Base-by-base conservation (phyloP, 176 grass and related monocot genomes). In the Raddia distichophylla region DNA sequence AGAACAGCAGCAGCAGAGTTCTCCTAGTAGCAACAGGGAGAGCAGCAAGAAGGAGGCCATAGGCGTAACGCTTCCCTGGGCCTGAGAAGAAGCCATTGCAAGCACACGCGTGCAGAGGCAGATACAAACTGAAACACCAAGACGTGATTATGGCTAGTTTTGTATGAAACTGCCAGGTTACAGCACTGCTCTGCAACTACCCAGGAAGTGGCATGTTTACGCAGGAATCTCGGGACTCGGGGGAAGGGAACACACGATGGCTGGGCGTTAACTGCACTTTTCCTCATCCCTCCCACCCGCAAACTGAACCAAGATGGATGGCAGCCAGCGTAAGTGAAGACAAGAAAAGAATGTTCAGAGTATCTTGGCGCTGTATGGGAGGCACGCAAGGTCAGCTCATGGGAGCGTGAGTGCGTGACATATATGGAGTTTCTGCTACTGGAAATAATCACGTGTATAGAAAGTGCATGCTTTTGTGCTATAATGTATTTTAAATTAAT, bases 281-380 rank as follows among this genome's bases (percentile, higher is more conserved):
- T 80, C 76, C 37, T 67, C 60, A 22, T 54, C 47, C 48, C 8
- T 79, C 48, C 10, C 83, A 73, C 67, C 72, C 15, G 2, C 44
- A 45, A 33, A 46, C 46, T 18, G 3, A n/a, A 61, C 12, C 75
- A 55, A 79, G 75, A 85, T 71, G 75, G 75, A 85, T 71, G 75
- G 82, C 74, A 77, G 72, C 67, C 79, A 79, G 22, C 66, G 64
- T 73, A 85, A 72, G 79, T 63, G 67, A 71, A 79, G 67, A 71
- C 56, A 72, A 27, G 42, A 19, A 35, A 72, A 27, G 42, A 19
- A 35, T 34, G 47, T 43, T 14, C 3, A 64, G 71, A 78, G 74
- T 64, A 75, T 32, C 12, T 34, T 7, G 27, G 15, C 69, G 17
- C 8, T 7, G 44, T 19, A 64, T 63, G 32, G 66, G 48, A 13